Percentiles rank a stretch among this genome's conserved stretches.
Evolutionary conservation across 768 basidiomycete species (phyloP).

Genomic region (Saitozyma sp.): DNA sequence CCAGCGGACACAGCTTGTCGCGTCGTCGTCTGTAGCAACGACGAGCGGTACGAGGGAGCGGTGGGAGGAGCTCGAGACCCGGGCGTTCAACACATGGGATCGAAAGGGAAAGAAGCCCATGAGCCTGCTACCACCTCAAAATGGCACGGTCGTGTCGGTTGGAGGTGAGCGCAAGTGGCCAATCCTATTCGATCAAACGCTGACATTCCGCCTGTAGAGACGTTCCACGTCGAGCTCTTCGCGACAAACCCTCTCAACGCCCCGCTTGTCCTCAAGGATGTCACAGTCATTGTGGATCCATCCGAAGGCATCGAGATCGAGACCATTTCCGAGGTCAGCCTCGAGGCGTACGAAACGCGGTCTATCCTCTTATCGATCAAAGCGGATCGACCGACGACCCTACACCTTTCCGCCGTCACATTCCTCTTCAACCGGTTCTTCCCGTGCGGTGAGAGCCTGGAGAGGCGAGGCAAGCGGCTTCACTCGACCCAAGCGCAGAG

Average conservation of each 20-base stretch:
- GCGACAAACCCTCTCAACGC: constrained; percentile 52
- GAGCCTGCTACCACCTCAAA: constrained; percentile 23
- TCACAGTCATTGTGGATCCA: constrained; percentile 15
- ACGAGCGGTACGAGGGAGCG: constrained; percentile 39
- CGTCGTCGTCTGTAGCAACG: constrained; percentile 60
- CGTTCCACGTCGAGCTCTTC: constrained; percentile 48
- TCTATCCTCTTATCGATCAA: constrained; percentile 66
- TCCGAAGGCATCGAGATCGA: constrained; percentile 60
- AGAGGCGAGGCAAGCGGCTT: constrained; percentile 70
- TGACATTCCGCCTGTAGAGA: constrained; percentile 28
- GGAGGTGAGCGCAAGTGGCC: constrained; percentile 25
- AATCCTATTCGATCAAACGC: neutral
- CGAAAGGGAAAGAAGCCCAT: constrained; percentile 44
- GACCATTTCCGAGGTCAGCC: constrained; percentile 61
- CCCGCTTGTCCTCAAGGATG: constrained; percentile 41
- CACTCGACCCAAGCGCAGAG: constrained; percentile 73
- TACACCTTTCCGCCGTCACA: constrained; percentile 64
- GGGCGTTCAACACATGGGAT: constrained; percentile 61
- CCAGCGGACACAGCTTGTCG: constrained; percentile 62
- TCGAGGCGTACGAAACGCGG: constrained; percentile 69
- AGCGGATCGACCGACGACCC: constrained; percentile 58
- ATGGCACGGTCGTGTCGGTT: constrained; percentile 22
- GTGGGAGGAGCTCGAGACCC: constrained; percentile 68
- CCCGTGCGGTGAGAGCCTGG: constrained; percentile 66
- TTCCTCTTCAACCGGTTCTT: constrained; percentile 69